A percentile compares a stretch with the other conserved stretches of the same genome.
phyloP scores from a whole-genome alignment of 176 grass and related monocot species.

The Oropetium thomaeum region DNA sequence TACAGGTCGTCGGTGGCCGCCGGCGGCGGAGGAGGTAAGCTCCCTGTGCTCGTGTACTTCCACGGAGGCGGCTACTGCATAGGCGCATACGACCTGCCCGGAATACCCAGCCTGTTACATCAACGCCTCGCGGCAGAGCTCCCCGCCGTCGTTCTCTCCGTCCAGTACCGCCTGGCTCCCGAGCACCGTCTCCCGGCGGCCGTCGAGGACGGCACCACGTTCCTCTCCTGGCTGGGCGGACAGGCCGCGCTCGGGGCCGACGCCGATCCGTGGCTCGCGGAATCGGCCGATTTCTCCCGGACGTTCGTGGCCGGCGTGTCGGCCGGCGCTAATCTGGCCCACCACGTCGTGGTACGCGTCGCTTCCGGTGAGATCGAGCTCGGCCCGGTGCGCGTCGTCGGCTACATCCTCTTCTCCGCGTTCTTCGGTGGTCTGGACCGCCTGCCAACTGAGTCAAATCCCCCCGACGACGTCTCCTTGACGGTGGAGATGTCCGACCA shows the following conservation, averaged over 20 bases:
- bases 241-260: neutral
- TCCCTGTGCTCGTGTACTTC: conserved; percentile 6
- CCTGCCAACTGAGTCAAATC: conserved; percentile 25
- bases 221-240: conserved; percentile 17
- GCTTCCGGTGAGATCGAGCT: neutral
- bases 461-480: conserved; percentile 34
- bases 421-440: conserved; percentile 52
- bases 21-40: neutral
- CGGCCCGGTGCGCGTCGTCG: conserved; percentile 11
- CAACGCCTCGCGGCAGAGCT: neutral
- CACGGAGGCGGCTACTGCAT: conserved; percentile 17
- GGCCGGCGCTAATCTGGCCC: conserved; percentile 46
- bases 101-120: neutral
- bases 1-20: neutral
- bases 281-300: conserved; percentile 25
- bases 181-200: conserved; percentile 44
- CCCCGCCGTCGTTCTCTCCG: conserved; percentile 35
- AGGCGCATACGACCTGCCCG: neutral
- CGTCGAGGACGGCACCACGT: conserved; percentile 31
- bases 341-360: conserved; percentile 13
- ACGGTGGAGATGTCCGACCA: conserved; percentile 31
- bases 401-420: conserved; percentile 53
- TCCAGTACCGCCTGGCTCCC: conserved; percentile 49
- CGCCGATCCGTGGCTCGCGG: conserved; percentile 31
- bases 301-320: conserved; percentile 37